phyloP scores from a whole-genome alignment of 805 yeast genomes.

The Metschnikowia kofuensis region DNA sequence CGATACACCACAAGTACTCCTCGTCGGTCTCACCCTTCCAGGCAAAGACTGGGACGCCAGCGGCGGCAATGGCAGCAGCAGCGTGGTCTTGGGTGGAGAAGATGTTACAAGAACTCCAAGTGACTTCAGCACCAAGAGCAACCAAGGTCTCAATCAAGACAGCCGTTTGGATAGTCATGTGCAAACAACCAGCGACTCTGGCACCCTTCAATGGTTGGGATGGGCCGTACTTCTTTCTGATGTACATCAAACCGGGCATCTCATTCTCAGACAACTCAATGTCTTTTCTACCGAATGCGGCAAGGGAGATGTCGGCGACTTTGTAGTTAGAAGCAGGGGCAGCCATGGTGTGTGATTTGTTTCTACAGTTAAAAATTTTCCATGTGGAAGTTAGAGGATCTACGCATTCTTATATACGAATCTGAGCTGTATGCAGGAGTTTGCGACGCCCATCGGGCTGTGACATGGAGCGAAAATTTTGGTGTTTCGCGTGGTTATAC shows the following conservation, averaged over 20 bases:
- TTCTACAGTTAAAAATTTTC: constrained; percentile 1
- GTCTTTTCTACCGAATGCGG: constrained; percentile 99
- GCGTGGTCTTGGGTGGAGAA: constrained; percentile 99
- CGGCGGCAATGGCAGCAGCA: constrained; percentile 99
- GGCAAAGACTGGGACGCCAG: constrained; percentile 99
- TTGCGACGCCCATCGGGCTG: constrained; percentile 1
- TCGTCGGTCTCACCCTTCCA: constrained; percentile 99
- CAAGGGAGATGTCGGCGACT: constrained; percentile 96
- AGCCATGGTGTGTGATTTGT: constrained; percentile 23
- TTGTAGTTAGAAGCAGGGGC: constrained; percentile 67
- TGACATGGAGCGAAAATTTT: neutral
- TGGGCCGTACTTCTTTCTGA: constrained; percentile 87
- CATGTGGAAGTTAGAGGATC: neutral
- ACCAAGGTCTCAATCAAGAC: constrained; percentile 95
- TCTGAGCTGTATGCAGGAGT: neutral
- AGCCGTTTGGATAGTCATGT: constrained; percentile 99
- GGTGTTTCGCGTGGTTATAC: constrained; percentile 1
- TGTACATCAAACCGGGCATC: constrained; percentile 99
- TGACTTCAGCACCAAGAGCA: constrained; percentile 98
- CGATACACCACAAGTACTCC: constrained; percentile 98
- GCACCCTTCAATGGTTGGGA: constrained; percentile 97
- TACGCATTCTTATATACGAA: constrained; percentile 2
- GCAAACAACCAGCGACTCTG: constrained; percentile 97
- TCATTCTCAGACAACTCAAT: constrained; percentile 98
- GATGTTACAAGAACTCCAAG: constrained; percentile 99